phyloP scores from a whole-genome alignment of 2,329 filamentous ascomycete species.

The Pyricularia sp. region DNA sequence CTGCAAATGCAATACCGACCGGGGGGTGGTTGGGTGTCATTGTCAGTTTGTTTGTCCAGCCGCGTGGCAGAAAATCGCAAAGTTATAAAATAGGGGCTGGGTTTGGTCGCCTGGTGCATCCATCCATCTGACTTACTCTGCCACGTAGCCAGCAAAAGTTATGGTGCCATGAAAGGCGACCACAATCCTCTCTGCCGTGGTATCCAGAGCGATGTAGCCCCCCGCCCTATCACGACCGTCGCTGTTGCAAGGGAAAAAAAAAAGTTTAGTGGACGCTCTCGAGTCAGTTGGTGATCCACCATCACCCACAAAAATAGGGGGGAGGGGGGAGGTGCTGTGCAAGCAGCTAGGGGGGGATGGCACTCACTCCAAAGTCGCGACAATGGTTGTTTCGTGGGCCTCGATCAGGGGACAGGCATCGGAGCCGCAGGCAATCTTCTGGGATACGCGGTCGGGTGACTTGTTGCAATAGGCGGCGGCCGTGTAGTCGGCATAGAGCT shows the following conservation, averaged over 20 bases:
- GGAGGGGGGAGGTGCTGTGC: too few relatives aligned
- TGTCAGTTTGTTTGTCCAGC: too few relatives aligned
- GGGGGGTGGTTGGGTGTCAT: too few relatives aligned
- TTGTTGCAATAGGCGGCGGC: slow-evolving; percentile 46
- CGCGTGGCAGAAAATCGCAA: too few relatives aligned
- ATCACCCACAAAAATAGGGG: too few relatives aligned
- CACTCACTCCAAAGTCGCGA: slow-evolving; percentile 23
- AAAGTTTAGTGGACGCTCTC: background rate
- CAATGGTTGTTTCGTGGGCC: slow-evolving; percentile 30
- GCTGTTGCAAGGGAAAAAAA: background rate
- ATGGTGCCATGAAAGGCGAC: slow-evolving; percentile 49
- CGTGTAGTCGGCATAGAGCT: slow-evolving; percentile 42
- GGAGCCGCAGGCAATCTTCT: slow-evolving; percentile 29
- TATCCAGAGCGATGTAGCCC: slow-evolving; percentile 43
- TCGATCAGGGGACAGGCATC: slow-evolving; percentile 33
- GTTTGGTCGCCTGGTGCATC: background rate
- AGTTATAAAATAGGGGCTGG: background rate
- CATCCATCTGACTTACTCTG: background rate
- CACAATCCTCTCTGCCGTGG: slow-evolving; percentile 41
- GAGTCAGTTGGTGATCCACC: background rate
- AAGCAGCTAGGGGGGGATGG: background rate
- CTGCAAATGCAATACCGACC: too few relatives aligned
- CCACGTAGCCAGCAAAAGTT: slow-evolving; percentile 25
- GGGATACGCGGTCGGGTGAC: slow-evolving; percentile 24
- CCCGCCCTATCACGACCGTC: slow-evolving; percentile 20